Evolutionary conservation across 106 monocot species (phyloP).

Genomic region (Dioscorea alata): DNA sequence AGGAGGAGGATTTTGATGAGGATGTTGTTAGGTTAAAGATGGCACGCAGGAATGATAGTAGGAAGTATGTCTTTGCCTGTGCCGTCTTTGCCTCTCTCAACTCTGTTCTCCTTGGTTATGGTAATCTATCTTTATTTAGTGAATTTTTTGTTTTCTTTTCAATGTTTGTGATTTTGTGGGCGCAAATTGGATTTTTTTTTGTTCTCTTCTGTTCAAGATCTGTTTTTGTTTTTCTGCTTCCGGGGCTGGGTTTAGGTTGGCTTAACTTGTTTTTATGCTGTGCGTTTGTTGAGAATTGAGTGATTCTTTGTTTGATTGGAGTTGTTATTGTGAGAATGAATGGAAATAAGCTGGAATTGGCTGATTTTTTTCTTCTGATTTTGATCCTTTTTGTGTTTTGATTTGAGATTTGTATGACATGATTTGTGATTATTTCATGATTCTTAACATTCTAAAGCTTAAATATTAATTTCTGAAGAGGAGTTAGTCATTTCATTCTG

Average conservation of each 20-base stretch:
- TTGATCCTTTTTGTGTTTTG: background rate
- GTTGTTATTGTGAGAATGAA: too few species aligned
- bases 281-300: too few species aligned
- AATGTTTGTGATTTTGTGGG: background rate
- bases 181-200: background rate
- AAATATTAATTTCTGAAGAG: slow-evolving; percentile 21
- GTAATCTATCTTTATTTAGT: slow-evolving; percentile 25
- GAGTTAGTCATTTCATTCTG: slow-evolving; percentile 82
- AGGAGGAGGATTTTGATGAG: slow-evolving; percentile 7
- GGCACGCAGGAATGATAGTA: slow-evolving; percentile 14
- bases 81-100: slow-evolving; percentile 96
- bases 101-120: slow-evolving; percentile 94
- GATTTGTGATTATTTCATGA: too few species aligned
- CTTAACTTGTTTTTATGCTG: too few species aligned
- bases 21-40: slow-evolving; percentile 2
- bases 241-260: background rate
- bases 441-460: too few species aligned
- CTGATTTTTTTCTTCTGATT: background rate
- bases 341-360: background rate
- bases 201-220: too few species aligned
- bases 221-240: background rate
- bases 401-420: background rate
- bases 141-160: background rate
- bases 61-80: slow-evolving; percentile 80
- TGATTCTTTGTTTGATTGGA: too few species aligned